Conservation (phyloP, 2,329 filamentous ascomycete genomes). For the Cercospora zeina region DNA sequence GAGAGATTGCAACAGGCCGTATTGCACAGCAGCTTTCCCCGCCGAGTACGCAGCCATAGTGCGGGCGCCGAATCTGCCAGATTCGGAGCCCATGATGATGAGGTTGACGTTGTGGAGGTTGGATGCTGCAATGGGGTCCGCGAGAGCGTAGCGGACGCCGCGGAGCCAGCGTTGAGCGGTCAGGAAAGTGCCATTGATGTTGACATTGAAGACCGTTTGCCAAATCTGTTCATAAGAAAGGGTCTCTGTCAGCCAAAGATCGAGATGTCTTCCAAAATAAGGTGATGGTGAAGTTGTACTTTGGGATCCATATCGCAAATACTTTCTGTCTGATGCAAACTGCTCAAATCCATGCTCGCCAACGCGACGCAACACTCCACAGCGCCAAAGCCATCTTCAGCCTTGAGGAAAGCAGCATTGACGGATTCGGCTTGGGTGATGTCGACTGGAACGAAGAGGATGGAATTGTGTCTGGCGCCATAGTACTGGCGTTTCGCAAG, state of each 20-base stretch:
- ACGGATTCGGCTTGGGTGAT: conserved; percentile 41
- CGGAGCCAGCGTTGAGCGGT: conserved; percentile 48
- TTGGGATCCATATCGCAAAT: conserved; percentile 46
- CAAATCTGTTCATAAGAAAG: conserved; percentile 41
- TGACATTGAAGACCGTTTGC: conserved; percentile 46
- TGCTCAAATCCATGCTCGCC: conserved; percentile 48
- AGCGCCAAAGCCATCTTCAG: conserved; percentile 41
- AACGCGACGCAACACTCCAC: conserved; percentile 48
- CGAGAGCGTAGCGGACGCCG: conserved; percentile 38
- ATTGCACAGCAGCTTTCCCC: conserved; percentile 51
- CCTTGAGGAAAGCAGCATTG: conserved; percentile 40
- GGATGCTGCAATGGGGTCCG: conserved; percentile 14
- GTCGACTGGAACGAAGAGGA: conserved; percentile 29
- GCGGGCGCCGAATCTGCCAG: conserved; percentile 49
- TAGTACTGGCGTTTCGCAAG: conserved; percentile 9
- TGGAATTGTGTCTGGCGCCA: conserved; percentile 12
- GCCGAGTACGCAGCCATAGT: conserved; percentile 49
- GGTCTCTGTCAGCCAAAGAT: background rate
- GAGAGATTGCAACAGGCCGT: conserved; percentile 47
- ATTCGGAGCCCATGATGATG: conserved; percentile 51
- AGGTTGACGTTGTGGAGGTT: conserved; percentile 43
- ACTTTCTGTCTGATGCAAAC: conserved; percentile 43
- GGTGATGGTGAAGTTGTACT: background rate
- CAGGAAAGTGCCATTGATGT: conserved; percentile 48
- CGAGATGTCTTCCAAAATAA: background rate